These are phyloP conservation scores for Sinapis alba DNA, from an alignment of 441 rosid species.

Conservation along the genomic window DNA sequence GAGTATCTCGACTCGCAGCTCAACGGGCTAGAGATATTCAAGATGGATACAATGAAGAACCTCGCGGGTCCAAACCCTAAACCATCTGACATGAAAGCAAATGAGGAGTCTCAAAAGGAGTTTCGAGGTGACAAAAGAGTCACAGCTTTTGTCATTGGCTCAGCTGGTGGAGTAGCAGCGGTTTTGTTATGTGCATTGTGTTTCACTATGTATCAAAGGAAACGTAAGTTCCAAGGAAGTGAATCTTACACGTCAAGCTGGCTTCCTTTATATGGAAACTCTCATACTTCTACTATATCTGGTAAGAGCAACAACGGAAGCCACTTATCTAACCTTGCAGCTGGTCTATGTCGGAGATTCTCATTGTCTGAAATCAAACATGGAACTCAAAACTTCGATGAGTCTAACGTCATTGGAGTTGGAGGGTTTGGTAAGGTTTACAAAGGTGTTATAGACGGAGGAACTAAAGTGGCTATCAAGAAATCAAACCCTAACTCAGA, in stretches of 20 bases:
- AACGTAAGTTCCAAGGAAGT: constrained; percentile 25
- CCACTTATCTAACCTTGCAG: constrained; percentile 51
- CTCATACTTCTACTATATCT: constrained; percentile 43
- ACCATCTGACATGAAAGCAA: constrained; percentile 50
- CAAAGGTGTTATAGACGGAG: constrained; percentile 66
- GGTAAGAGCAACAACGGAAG: constrained; percentile 44
- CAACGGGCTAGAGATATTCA: constrained; percentile 65
- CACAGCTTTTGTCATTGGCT: constrained; percentile 39
- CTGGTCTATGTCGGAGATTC: constrained; percentile 58
- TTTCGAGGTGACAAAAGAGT: constrained; percentile 12
- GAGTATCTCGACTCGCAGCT: constrained; percentile 48
- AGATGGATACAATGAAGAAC: constrained; percentile 44
- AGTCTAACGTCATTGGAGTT: constrained; percentile 59
- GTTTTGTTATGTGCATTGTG: constrained; percentile 39
- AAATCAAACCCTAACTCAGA: constrained; percentile 83
- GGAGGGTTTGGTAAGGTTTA: constrained; percentile 77
- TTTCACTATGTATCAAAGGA: constrained; percentile 40
- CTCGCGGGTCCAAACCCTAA: constrained; percentile 58
- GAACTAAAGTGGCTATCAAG: constrained; percentile 74
- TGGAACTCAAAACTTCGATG: constrained; percentile 59
- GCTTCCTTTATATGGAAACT: constrained; percentile 54
- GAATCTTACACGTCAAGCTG: constrained; percentile 36
- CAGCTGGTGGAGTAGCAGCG: constrained; percentile 45
- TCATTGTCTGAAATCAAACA: constrained; percentile 51
- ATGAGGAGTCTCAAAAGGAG: constrained; percentile 31